These are phyloP conservation scores for Daldinia grandis DNA, from an alignment of 495 filamentous ascomycete species.

Conservation along the genomic window DNA sequence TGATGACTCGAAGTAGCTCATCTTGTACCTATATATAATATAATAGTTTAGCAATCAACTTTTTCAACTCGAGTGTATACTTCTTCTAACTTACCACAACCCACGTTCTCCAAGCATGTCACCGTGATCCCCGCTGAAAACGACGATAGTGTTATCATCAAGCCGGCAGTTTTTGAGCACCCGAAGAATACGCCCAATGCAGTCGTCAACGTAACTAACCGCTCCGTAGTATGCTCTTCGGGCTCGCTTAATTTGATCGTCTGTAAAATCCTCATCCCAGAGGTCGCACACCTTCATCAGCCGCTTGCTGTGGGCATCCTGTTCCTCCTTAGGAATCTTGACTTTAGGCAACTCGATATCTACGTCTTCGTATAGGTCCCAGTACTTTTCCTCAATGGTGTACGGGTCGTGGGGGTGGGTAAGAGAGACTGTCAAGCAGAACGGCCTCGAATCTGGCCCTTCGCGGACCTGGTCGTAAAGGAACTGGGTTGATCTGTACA, in stretches of 20 bases:
- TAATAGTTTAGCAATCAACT: constrained; percentile 11
- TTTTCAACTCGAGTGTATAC: not conserved
- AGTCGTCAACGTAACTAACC: constrained; percentile 88
- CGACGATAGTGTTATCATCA: constrained; percentile 80
- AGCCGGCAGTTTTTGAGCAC: constrained; percentile 77
- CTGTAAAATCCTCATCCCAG: constrained; percentile 76
- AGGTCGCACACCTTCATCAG: constrained; percentile 83
- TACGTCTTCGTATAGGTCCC: constrained; percentile 87
- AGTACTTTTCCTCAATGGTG: constrained; percentile 86
- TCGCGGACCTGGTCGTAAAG: constrained; percentile 83
- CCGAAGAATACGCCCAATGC: constrained; percentile 78
- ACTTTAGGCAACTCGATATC: constrained; percentile 83
- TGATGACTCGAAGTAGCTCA: constrained; percentile 87
- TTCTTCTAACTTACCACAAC: constrained; percentile 64
- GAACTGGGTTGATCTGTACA: constrained; percentile 83
- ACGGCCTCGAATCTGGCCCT: constrained; percentile 71
- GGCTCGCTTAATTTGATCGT: constrained; percentile 80
- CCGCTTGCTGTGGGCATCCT: constrained; percentile 82
- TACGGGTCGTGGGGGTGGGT: constrained; percentile 94
- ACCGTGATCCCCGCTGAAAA: constrained; percentile 90
- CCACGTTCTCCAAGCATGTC: constrained; percentile 92
- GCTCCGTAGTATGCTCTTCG: constrained; percentile 88
- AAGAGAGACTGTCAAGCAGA: constrained; percentile 86
- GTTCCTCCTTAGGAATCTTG: constrained; percentile 74
- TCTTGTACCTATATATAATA: constrained; percentile 72